Percentiles rank a stretch among this genome's conserved stretches.
These are phyloP conservation scores for Paraurostyla sp. DNA, from an alignment of 73 alveolate genomes.

Conservation along the genomic window DNA sequence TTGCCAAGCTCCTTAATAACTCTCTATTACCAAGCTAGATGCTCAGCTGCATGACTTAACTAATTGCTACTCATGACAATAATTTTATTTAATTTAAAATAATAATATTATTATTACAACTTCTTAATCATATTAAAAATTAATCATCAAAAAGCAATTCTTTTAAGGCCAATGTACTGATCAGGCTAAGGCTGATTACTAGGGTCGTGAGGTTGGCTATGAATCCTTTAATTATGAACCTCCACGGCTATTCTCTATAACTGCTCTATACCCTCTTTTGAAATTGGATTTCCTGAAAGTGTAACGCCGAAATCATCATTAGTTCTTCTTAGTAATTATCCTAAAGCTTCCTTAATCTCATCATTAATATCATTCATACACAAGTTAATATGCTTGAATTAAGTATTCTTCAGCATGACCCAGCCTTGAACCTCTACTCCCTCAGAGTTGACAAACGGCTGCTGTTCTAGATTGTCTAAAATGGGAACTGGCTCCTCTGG, in stretches of 20 bases:
- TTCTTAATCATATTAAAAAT: neutral
- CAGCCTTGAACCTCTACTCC: conserved; percentile 73
- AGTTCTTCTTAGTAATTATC: conserved; percentile 53
- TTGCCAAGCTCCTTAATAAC: conserved; percentile 41
- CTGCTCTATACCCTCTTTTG: neutral
- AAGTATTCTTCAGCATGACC: conserved; percentile 61
- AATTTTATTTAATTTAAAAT: conserved; percentile 1
- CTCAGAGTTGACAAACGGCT: neutral
- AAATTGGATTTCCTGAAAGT: conserved; percentile 54
- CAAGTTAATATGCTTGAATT: conserved; percentile 68
- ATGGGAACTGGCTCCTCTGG: conserved; percentile 93
- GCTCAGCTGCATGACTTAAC: conserved; percentile 21
- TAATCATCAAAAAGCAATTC: conserved; percentile 52
- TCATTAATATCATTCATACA: conserved; percentile 67
- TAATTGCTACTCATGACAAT: conserved; percentile 2
- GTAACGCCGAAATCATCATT: conserved; percentile 69
- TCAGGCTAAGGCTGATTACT: neutral
- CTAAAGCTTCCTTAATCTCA: conserved; percentile 51
- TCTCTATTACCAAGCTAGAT: conserved; percentile 44
- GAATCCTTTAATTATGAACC: conserved; percentile 15
- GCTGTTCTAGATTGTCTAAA: conserved; percentile 77
- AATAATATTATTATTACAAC: neutral
- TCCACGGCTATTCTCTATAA: conserved; percentile 22
- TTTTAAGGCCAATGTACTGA: conserved; percentile 34
- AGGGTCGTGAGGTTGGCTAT: neutral